Base-by-base conservation (phyloP, 768 basidiomycete species). In the Leccinum disarticulatum region DNA sequence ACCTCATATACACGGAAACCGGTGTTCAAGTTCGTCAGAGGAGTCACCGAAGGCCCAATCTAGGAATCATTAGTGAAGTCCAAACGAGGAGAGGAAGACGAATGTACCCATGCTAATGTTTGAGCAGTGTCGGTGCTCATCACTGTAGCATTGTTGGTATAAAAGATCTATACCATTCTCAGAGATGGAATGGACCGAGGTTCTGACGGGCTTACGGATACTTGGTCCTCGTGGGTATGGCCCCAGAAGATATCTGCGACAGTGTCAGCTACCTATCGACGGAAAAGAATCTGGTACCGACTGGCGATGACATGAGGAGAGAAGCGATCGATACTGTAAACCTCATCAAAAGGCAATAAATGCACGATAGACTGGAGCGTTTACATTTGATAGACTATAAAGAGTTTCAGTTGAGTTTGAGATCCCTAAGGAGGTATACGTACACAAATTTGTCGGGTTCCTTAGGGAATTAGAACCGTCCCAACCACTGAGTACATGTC, bases 231-330 rank as follows among this genome's bases (percentile, higher is more conserved):
- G 57, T 91, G 88, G 0, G 85, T 83, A 66, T 91, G 90, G 6
- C 90, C 90, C 68, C 79, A 91, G 77, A 91, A 90, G n/a, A 90
- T 83, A 63, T 83, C 87, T 86, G 56, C 41, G 54, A 43, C 28
- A 52, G 55, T 54, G 58, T 63, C 66, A 62, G 59, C 59, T 46
- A 62, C 17, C 19, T 52, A 8, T 46, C 46, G 25, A 33, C 2
- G 28, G n/a, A 9, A 17, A 17, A 52, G 2, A 28, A 38, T 25
- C 30, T 14, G n/a, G 11, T 47, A 79, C 86, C 47, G 55, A 88
- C 86, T 87, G 48, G 87, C 86, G 61, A 90, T 87, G 56, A 90
- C 88, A 65, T 90, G 88, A 31, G 88, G 88, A 8, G 87, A 86
- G 71, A 80, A 90, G n/a, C 88, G 86, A 65, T 90, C 88, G 57